These are phyloP conservation scores for Picea glauca DNA, from an alignment of 75 land plant species.

Conservation along the genomic window DNA sequence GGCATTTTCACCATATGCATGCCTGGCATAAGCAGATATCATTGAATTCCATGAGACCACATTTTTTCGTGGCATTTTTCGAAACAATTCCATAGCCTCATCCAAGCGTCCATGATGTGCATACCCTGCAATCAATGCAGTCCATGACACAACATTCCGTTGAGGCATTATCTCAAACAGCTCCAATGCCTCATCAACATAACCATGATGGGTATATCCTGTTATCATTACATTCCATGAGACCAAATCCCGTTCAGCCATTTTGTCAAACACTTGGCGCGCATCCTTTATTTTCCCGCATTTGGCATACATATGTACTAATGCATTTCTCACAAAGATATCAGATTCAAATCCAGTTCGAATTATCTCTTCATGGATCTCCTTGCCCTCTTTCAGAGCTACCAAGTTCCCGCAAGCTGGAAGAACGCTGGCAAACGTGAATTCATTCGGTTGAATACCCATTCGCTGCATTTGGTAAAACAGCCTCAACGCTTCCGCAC, in stretches of 20 bases:
- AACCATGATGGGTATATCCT: too few species aligned
- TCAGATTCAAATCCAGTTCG: constrained; percentile 34
- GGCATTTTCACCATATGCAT: constrained; percentile 7
- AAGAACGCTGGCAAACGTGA: constrained; percentile 10
- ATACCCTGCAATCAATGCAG: constrained; percentile 10
- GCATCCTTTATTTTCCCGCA: constrained; percentile 34
- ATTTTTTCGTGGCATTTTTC: constrained; percentile 4
- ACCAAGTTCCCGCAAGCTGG: not conserved
- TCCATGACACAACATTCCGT: not conserved
- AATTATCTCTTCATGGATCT: constrained; percentile 27
- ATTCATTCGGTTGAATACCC: constrained; percentile 5
- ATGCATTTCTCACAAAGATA: constrained; percentile 35
- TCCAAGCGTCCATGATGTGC: constrained; percentile 8
- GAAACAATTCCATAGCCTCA: constrained; percentile 10
- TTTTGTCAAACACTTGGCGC: constrained; percentile 34
- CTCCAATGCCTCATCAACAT: too few species aligned
- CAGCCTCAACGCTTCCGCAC: not conserved
- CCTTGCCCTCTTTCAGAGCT: constrained; percentile 9
- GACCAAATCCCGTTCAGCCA: constrained; percentile 35
- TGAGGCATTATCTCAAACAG: not conserved
- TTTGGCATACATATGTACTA: constrained; percentile 48
- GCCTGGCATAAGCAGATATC: not conserved
- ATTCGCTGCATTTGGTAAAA: not conserved
- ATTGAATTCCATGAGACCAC: constrained; percentile 16
- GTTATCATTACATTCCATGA: constrained; percentile 52